Percentiles rank a stretch among this genome's conserved stretches.
Conservation (phyloP, 2,329 filamentous ascomycete genomes). For the Pestalotiopsis sp. region DNA sequence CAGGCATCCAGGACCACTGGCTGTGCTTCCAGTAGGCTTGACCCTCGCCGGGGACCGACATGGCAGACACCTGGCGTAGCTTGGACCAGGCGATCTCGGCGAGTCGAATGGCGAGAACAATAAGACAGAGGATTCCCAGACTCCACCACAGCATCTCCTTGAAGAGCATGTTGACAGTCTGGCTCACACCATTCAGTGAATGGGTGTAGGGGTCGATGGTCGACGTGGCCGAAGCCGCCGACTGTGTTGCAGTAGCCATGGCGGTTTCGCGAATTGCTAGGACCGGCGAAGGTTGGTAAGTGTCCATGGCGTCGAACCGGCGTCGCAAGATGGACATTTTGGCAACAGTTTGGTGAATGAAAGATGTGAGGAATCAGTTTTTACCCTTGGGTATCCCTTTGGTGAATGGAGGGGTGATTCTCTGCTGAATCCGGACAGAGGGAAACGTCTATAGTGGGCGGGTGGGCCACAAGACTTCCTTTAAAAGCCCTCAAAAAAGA, state of each 20-base stretch:
- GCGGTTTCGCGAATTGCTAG: constrained; percentile 27
- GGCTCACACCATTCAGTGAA: constrained; percentile 62
- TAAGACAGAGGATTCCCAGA: constrained; percentile 56
- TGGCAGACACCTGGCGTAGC: constrained; percentile 61
- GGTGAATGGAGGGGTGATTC: neutral
- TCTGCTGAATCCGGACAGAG: neutral
- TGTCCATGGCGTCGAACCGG: constrained; percentile 33
- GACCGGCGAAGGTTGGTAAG: constrained; percentile 28
- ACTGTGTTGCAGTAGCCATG: constrained; percentile 20
- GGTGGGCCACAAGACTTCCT: constrained; percentile 16
- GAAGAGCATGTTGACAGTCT: constrained; percentile 58
- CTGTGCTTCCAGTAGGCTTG: constrained; percentile 63
- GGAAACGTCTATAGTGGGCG: constrained; percentile 24
- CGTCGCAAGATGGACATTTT: constrained; percentile 34
- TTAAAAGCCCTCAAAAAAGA: constrained; percentile 21
- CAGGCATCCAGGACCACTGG: constrained; percentile 63
- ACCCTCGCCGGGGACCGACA: constrained; percentile 52
- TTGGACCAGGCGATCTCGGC: constrained; percentile 57
- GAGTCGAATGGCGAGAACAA: constrained; percentile 56
- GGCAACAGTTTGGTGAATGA: constrained; percentile 14
- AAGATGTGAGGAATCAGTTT: neutral
- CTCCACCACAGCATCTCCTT: constrained; percentile 63
- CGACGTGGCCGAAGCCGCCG: constrained; percentile 33
- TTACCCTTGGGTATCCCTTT: neutral
- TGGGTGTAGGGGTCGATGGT: constrained; percentile 60